A percentile compares a stretch with the other conserved stretches of the same genome.
phyloP scores from a whole-genome alignment of 345 rosid species.

The Sonneratia caseolaris region DNA sequence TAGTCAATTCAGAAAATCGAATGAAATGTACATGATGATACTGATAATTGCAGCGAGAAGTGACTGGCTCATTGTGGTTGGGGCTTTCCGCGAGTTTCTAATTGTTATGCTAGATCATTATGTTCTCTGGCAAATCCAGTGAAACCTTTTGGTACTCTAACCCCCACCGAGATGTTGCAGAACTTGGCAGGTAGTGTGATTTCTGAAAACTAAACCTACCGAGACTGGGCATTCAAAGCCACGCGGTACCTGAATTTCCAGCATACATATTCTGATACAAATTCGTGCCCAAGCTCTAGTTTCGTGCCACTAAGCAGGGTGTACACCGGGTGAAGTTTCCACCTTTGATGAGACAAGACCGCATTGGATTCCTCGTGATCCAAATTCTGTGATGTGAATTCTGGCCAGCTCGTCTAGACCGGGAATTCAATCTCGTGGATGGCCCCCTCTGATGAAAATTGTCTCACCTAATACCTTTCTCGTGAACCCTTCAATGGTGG shows the following conservation, averaged over 20 bases:
- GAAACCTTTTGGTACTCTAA: not conserved
- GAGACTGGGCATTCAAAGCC: too few species aligned
- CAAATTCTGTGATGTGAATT: too few species aligned
- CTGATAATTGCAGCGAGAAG: not conserved
- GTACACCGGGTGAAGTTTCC: too few species aligned
- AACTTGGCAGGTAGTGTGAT: too few species aligned
- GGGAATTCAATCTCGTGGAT: not conserved
- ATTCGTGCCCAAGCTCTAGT: too few species aligned
- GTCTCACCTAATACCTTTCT: not conserved
- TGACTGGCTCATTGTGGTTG: not conserved
- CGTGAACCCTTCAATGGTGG: conserved; percentile 4
- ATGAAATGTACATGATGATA: not conserved
- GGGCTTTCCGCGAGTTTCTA: not conserved
- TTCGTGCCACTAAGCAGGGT: too few species aligned
- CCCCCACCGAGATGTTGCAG: too few species aligned
- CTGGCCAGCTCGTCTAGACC: not conserved
- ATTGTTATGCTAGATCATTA: not conserved
- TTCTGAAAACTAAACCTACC: too few species aligned
- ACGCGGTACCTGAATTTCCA: too few species aligned
- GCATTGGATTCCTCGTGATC: too few species aligned
- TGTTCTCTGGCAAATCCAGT: not conserved
- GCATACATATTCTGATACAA: too few species aligned
- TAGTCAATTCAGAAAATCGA: not conserved
- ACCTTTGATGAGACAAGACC: too few species aligned
- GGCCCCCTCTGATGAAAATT: not conserved